Conservation (phyloP, 257 asterid genomes). For the Solanum etuberosum region DNA sequence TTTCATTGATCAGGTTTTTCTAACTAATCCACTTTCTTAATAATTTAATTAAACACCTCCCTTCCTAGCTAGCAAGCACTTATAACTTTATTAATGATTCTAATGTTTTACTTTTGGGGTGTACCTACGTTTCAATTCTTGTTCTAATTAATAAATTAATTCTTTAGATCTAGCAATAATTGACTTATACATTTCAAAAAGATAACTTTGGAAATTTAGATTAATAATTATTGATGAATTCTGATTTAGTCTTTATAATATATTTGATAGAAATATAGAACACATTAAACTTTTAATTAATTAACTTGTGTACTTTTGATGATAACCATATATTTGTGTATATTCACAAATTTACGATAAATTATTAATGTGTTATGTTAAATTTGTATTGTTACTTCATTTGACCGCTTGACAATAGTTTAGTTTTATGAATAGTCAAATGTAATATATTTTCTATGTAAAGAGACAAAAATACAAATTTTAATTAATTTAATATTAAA, state of each 20-base stretch:
- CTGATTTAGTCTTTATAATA: background rate
- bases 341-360: background rate
- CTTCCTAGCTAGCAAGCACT: background rate
- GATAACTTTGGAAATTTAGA: background rate
- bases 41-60: background rate
- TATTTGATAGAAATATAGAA: background rate
- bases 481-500: background rate
- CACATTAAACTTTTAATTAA: background rate
- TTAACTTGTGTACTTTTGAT: background rate
- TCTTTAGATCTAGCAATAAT: background rate
- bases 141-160: background rate
- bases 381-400: background rate
- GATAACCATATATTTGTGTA: background rate
- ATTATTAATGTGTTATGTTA: background rate
- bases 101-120: background rate
- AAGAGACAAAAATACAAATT: background rate
- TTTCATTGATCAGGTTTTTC: conserved; percentile 44
- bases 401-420: background rate
- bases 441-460: background rate
- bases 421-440: background rate
- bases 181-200: background rate
- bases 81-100: background rate
- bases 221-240: background rate
- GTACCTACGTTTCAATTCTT: background rate
- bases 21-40: background rate